phyloP scores from a whole-genome alignment of 2,329 filamentous ascomycete genomes.

The Emergomyces orientalis region DNA sequence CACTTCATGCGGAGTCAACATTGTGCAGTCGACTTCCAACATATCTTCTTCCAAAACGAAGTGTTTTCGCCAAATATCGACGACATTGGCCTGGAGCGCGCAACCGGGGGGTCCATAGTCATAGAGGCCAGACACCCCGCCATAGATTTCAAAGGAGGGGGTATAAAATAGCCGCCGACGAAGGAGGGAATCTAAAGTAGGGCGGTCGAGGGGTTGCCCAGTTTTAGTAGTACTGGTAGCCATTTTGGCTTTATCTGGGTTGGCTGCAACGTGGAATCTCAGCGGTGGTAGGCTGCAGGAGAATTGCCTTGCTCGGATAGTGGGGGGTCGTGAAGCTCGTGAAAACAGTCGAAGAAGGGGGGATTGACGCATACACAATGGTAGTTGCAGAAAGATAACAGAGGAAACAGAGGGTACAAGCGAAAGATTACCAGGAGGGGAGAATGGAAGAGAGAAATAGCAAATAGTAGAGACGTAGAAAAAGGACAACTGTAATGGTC shows the following conservation, averaged over 20 bases:
- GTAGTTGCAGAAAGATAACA: not conserved
- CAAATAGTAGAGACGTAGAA: not conserved
- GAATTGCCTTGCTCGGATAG: slow-evolving; percentile 31
- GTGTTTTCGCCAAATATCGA: slow-evolving; percentile 86
- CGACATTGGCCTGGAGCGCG: slow-evolving; percentile 74
- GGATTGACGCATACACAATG: slow-evolving; percentile 33
- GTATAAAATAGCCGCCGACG: slow-evolving; percentile 89
- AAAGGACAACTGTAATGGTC: not conserved
- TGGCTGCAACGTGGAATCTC: slow-evolving; percentile 23
- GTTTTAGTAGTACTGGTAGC: slow-evolving; percentile 66
- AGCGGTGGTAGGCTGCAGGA: slow-evolving; percentile 30
- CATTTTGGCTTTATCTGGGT: slow-evolving; percentile 38
- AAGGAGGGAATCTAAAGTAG: slow-evolving; percentile 72
- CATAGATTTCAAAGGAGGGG: slow-evolving; percentile 91
- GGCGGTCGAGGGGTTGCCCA: slow-evolving; percentile 80
- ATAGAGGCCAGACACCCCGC: slow-evolving; percentile 78
- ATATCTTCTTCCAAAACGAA: slow-evolving; percentile 91
- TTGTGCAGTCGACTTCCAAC: slow-evolving; percentile 90
- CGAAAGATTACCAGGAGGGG: slow-evolving; percentile 12
- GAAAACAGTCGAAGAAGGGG: slow-evolving; percentile 29
- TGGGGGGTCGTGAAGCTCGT: slow-evolving; percentile 25
- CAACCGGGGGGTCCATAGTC: slow-evolving; percentile 89
- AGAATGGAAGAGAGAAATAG: slow-evolving; percentile 3
- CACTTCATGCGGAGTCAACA: slow-evolving; percentile 84
- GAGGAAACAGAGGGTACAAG: too few relatives aligned